These are phyloP conservation scores for Antitrichia curtipendula DNA, from an alignment of 225 moss, liverwort and hornwort species.

Conservation along the genomic window DNA sequence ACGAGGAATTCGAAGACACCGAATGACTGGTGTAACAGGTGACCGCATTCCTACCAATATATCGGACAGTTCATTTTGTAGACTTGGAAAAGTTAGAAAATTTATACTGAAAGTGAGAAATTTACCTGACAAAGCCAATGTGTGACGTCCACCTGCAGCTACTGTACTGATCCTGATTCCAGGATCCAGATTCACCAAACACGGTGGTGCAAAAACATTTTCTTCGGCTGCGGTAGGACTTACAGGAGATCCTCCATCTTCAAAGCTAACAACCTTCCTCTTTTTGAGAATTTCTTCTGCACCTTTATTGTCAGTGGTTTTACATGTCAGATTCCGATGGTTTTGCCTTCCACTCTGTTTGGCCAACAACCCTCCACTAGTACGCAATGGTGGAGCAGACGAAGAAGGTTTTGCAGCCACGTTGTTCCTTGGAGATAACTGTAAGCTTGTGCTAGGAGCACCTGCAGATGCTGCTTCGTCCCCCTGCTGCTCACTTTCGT, in stretches of 20 bases:
- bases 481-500: slow-evolving; percentile 32
- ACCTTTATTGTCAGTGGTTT: slow-evolving; percentile 28
- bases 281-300: slow-evolving; percentile 45
- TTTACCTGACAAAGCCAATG: slow-evolving; percentile 78
- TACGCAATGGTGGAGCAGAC: slow-evolving; percentile 14
- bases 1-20: neutral
- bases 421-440: slow-evolving; percentile 12
- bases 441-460: slow-evolving; percentile 12
- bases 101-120: neutral
- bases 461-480: slow-evolving; percentile 5
- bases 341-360: slow-evolving; percentile 20
- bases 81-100: neutral
- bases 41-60: neutral
- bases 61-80: neutral
- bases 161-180: slow-evolving; percentile 62
- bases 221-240: slow-evolving; percentile 41
- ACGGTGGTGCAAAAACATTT: slow-evolving; percentile 51
- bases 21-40: neutral
- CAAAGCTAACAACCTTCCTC: slow-evolving; percentile 35
- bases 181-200: slow-evolving; percentile 56
- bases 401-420: slow-evolving; percentile 7
- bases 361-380: neutral
- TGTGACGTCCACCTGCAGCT: slow-evolving; percentile 95
- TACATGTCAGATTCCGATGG: slow-evolving; percentile 21
- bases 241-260: slow-evolving; percentile 30